Conservation (phyloP, 1,284 basidiomycete genomes). For the Cryptococcus jaspeensis region DNA sequence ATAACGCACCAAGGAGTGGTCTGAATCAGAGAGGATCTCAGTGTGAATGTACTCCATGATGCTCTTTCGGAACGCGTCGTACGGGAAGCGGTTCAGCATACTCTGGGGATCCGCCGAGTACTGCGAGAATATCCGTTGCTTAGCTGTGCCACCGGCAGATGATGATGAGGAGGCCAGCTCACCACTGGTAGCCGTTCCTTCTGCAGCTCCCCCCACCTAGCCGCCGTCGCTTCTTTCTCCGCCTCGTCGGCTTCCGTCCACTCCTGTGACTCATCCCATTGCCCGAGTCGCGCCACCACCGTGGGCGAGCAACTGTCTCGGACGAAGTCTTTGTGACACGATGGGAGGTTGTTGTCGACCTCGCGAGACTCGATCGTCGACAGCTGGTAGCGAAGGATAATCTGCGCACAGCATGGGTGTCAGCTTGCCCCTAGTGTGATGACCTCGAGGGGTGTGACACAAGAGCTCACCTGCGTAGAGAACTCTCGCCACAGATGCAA, state of each 20-base stretch:
- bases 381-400: not conserved
- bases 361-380: not conserved
- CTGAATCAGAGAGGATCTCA: conserved; percentile 14
- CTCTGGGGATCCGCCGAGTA: not conserved
- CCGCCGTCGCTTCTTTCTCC: not conserved
- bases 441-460: not conserved
- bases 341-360: not conserved
- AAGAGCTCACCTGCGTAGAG: conserved; percentile 28
- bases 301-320: conserved; percentile 24
- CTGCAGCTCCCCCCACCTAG: conserved; percentile 15
- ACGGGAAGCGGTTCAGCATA: conserved; percentile 17
- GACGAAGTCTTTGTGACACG: not conserved
- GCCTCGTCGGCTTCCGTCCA: not conserved
- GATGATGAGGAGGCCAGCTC: not conserved
- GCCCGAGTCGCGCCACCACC: conserved; percentile 22
- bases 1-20: conserved; percentile 4
- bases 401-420: too few relatives aligned
- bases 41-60: conserved; percentile 23
- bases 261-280: conserved; percentile 19
- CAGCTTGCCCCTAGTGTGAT: too few relatives aligned
- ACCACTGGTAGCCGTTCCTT: conserved; percentile 15
- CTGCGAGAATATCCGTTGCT: not conserved
- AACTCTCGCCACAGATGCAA: conserved; percentile 38
- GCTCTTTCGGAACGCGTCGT: conserved; percentile 19
- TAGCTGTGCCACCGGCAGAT: conserved; percentile 1